A percentile compares a stretch with the other conserved stretches of the same genome.
These are phyloP conservation scores for Hippophae rhamnoides DNA, from an alignment of 306 rosid genomes.

Conservation along the genomic window DNA sequence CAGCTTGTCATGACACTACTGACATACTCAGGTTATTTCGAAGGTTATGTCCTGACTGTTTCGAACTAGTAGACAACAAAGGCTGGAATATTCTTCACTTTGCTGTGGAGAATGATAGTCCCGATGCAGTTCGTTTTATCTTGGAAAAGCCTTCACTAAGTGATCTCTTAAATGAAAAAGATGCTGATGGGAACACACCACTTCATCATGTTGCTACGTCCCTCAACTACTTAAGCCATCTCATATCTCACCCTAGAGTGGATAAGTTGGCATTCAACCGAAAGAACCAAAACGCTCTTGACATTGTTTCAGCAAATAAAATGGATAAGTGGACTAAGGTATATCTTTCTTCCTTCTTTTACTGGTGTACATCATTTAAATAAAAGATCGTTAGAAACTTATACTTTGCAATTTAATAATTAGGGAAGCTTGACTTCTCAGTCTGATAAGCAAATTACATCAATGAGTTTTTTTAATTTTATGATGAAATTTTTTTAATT, in stretches of 20 bases:
- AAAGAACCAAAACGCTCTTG: neutral
- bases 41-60: neutral
- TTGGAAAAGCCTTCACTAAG: neutral
- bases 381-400: neutral
- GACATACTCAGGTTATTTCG: neutral
- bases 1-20: neutral
- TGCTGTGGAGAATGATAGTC: neutral
- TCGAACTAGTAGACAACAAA: neutral
- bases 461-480: too few relatives aligned
- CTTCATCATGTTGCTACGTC: neutral
- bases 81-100: neutral
- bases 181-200: neutral
- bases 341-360: neutral
- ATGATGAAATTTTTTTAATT: too few relatives aligned
- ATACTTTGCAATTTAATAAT: too few relatives aligned
- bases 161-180: neutral
- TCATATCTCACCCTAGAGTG: neutral
- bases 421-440: too few relatives aligned
- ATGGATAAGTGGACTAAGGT: neutral
- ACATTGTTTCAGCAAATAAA: neutral
- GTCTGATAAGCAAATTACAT: too few relatives aligned
- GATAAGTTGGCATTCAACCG: constrained; percentile 7
- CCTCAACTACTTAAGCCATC: too few relatives aligned
- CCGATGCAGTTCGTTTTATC: neutral
- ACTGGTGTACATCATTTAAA: neutral